These are phyloP conservation scores for Trichoderma sp. DNA, from an alignment of 2,329 filamentous ascomycete genomes.

Conservation along the genomic window DNA sequence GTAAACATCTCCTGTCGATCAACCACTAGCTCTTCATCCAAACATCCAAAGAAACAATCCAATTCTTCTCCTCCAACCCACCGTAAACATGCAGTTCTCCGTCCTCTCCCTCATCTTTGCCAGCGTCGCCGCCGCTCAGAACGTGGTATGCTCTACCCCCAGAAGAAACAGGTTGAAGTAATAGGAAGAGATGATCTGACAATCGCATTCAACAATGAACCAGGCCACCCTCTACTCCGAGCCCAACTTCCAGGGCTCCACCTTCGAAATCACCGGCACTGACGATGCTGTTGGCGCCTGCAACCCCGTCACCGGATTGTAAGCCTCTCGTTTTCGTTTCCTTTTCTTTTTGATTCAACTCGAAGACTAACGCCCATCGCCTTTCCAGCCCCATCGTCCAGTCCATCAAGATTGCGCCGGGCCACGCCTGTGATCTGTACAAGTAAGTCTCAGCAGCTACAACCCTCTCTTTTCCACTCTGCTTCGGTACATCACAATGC, in stretches of 20 bases:
- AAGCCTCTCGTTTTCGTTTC: background rate
- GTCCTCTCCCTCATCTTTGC: conserved; percentile 6
- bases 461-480: background rate
- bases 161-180: no score
- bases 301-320: conserved; percentile 9
- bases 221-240: conserved; percentile 17
- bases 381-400: background rate
- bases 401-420: background rate
- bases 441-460: background rate
- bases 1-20: background rate
- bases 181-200: background rate
- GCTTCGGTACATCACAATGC: background rate
- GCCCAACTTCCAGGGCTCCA: conserved; percentile 7
- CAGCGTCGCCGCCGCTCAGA: conserved; percentile 5
- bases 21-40: background rate
- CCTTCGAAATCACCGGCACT: background rate
- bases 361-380: background rate
- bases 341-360: background rate
- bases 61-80: background rate
- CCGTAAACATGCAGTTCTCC: conserved; percentile 13
- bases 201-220: background rate
- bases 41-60: background rate
- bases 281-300: background rate
- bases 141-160: background rate
- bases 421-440: background rate